These are phyloP conservation scores for Lasiosphaeria ovina DNA, from an alignment of 495 filamentous ascomycete genomes.

Conservation along the genomic window DNA sequence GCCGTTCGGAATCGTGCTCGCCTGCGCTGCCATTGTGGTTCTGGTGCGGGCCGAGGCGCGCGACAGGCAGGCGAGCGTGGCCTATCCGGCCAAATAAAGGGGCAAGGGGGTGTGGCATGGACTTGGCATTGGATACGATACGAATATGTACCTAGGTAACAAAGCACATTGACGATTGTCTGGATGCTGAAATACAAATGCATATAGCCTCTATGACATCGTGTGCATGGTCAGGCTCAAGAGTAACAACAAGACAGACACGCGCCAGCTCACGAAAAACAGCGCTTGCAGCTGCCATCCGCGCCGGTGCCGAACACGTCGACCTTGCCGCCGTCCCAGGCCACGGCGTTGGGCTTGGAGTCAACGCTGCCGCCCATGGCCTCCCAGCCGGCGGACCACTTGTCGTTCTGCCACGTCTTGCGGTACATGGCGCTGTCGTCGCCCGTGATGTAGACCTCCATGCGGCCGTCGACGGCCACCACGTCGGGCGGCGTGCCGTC, in stretches of 20 bases:
- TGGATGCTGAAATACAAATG: no score
- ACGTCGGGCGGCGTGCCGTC: conserved; percentile 20
- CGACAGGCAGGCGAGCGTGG: not conserved
- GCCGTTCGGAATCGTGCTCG: not conserved
- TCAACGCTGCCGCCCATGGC: conserved; percentile 22
- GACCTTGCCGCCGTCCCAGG: conserved; percentile 32
- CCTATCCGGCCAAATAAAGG: not conserved
- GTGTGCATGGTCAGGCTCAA: no score
- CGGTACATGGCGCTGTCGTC: conserved; percentile 29
- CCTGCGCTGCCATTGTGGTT: not conserved
- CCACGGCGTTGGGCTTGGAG: conserved; percentile 28
- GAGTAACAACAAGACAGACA: not conserved
- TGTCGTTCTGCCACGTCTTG: conserved; percentile 19
- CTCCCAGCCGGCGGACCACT: conserved; percentile 26
- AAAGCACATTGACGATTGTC: no score
- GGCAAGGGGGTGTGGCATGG: no score
- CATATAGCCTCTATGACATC: no score
- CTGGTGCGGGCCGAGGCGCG: not conserved
- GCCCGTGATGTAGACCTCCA: conserved; percentile 38
- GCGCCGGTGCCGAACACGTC: conserved; percentile 34
- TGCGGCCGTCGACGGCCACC: conserved; percentile 15
- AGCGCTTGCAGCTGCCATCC: conserved; percentile 17
- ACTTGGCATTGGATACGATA: no score
- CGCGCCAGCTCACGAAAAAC: conserved; percentile 1
- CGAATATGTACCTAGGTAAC: no score